Evolutionary conservation across 2,329 filamentous ascomycete species (phyloP).

Genomic region (Macroventuria anomochaeta): DNA sequence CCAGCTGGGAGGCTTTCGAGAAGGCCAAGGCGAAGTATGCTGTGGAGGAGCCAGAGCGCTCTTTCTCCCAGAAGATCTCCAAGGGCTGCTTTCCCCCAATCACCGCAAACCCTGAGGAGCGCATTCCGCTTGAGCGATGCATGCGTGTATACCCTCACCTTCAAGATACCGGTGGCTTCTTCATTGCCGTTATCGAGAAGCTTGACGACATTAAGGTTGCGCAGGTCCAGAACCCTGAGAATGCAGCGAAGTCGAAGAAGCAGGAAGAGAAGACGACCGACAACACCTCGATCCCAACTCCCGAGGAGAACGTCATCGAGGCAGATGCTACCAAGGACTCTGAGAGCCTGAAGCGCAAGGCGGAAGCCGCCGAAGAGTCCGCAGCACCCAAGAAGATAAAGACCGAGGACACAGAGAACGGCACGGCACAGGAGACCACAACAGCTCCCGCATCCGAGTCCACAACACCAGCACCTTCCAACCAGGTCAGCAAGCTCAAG

Average conservation of each 20-base stretch:
- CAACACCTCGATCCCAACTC: slow-evolving; percentile 30
- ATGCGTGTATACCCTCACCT: slow-evolving; percentile 94
- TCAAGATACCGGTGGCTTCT: slow-evolving; percentile 97
- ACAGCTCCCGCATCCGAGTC: slow-evolving; percentile 24
- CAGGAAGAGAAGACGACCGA: slow-evolving; percentile 27
- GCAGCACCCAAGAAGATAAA: slow-evolving; percentile 42
- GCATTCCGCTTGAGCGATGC: slow-evolving; percentile 82
- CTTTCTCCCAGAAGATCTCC: slow-evolving; percentile 59
- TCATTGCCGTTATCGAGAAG: slow-evolving; percentile 95
- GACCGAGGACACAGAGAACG: slow-evolving; percentile 35
- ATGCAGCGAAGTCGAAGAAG: slow-evolving; percentile 34
- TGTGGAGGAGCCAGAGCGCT: slow-evolving; percentile 65
- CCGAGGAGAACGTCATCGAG: slow-evolving; percentile 34
- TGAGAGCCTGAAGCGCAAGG: slow-evolving; percentile 47
- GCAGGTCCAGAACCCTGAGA: slow-evolving; percentile 37
- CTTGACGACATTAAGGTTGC: slow-evolving; percentile 66
- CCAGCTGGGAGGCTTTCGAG: slow-evolving; percentile 81
- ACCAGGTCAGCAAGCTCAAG: slow-evolving; percentile 45
- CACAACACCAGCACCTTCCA: slow-evolving; percentile 17
- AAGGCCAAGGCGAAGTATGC: slow-evolving; percentile 68
- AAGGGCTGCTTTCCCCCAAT: slow-evolving; percentile 83
- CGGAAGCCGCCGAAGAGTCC: slow-evolving; percentile 46
- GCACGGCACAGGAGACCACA: slow-evolving; percentile 9
- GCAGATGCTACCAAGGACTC: slow-evolving; percentile 30
- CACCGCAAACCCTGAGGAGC: slow-evolving; percentile 59